A percentile compares a stretch with the other conserved stretches of the same genome.
Evolutionary conservation across 1,139 yeast genomes (phyloP).

Genomic region (Pichia sp.): DNA sequence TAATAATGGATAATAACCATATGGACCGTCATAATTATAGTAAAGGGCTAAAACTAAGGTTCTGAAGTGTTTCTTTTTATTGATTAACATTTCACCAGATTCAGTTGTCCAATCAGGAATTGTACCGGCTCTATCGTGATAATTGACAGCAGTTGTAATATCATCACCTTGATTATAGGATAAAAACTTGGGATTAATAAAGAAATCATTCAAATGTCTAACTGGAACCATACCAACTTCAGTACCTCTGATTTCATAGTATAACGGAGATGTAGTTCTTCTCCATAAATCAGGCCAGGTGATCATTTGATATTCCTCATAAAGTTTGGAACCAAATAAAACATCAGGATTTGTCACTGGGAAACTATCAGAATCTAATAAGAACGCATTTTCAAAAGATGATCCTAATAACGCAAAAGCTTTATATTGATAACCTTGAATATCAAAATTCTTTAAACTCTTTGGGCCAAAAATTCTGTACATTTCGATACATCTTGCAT

Average conservation of each 20-base stretch:
- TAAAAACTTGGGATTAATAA: constrained; percentile 19
- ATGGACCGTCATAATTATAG: constrained; percentile 50
- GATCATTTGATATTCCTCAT: constrained; percentile 22
- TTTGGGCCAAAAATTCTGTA: constrained; percentile 34
- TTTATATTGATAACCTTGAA: constrained; percentile 50
- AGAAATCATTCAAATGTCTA: constrained; percentile 25
- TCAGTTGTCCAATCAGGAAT: constrained; percentile 57
- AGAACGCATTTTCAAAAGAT: constrained; percentile 44
- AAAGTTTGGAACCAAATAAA: constrained; percentile 39
- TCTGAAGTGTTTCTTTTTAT: constrained; percentile 43
- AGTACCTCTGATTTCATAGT: constrained; percentile 45
- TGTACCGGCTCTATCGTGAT: constrained; percentile 50
- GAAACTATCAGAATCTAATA: constrained; percentile 49
- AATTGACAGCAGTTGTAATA: constrained; percentile 18
- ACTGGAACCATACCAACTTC: constrained; percentile 31
- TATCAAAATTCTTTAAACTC: constrained; percentile 28
- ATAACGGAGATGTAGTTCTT: constrained; percentile 51
- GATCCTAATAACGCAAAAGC: constrained; percentile 49
- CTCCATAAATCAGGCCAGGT: constrained; percentile 70
- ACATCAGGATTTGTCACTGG: constrained; percentile 48
- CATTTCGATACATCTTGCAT: constrained; percentile 41
- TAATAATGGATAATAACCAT: constrained; percentile 45
- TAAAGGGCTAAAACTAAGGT: constrained; percentile 48
- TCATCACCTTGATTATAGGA: constrained; percentile 18
- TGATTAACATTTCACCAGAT: constrained; percentile 51